A percentile compares a stretch with the other conserved stretches of the same genome.
These are phyloP conservation scores for Coprinopsis sp. DNA, from an alignment of 768 basidiomycete genomes.

Conservation along the genomic window DNA sequence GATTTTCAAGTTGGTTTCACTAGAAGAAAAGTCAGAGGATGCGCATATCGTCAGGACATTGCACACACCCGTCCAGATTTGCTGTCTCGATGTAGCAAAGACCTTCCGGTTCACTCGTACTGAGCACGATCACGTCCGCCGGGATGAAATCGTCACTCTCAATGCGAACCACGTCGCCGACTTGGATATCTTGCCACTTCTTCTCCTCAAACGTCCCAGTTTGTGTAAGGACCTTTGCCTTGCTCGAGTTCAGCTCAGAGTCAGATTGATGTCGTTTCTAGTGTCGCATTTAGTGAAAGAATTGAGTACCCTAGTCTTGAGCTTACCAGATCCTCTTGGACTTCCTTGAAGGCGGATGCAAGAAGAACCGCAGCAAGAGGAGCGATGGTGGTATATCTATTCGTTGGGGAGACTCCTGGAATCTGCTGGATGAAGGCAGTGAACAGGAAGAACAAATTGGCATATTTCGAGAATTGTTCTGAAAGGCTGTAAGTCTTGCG, in stretches of 20 bases:
- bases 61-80: slow-evolving; percentile 86
- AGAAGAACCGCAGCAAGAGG: slow-evolving; percentile 86
- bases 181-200: slow-evolving; percentile 86
- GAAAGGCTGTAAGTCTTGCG: slow-evolving; percentile 13
- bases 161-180: slow-evolving; percentile 89
- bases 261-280: slow-evolving; percentile 98
- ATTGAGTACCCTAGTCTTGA: neutral
- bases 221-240: slow-evolving; percentile 66
- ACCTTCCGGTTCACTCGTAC: slow-evolving; percentile 93
- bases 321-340: slow-evolving; percentile 88
- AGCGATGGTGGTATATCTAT: slow-evolving; percentile 89
- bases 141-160: slow-evolving; percentile 94
- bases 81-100: slow-evolving; percentile 97
- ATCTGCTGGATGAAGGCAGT: slow-evolving; percentile 97
- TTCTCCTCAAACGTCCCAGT: slow-evolving; percentile 62
- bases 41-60: neutral
- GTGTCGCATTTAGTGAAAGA: neutral
- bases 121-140: slow-evolving; percentile 84
- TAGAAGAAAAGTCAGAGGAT: slow-evolving; percentile 23
- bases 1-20: slow-evolving; percentile 98
- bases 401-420: slow-evolving; percentile 95
- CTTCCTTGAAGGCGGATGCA: slow-evolving; percentile 93
- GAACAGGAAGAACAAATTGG: slow-evolving; percentile 98
- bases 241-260: slow-evolving; percentile 81
- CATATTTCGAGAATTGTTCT: slow-evolving; percentile 99